A percentile compares a stretch with the other conserved stretches of the same genome.
Evolutionary conservation across 1,284 basidiomycete species (phyloP).

Genomic region (Xerocomus minutiporus): DNA sequence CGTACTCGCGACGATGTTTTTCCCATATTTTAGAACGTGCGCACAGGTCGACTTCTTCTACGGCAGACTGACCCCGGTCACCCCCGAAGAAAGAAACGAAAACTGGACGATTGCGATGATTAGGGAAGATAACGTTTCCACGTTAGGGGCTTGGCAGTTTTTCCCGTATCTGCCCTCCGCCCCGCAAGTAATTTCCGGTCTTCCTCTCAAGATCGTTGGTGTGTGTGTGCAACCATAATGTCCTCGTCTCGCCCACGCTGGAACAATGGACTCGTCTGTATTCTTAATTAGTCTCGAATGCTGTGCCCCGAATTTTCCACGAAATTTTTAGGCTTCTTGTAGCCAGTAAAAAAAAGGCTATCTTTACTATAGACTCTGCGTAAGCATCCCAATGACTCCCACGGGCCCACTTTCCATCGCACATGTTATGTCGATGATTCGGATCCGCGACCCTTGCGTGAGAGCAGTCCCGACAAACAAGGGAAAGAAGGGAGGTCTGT

Average conservation of each 20-base stretch:
- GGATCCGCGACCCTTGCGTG: not conserved
- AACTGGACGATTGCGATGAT: slow-evolving; percentile 14
- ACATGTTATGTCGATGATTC: not conserved
- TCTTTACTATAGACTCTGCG: not conserved
- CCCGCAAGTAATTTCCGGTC: not conserved
- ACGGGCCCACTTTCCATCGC: not conserved
- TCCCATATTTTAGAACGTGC: not conserved
- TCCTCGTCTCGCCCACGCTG: not conserved
- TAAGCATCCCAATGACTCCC: not conserved
- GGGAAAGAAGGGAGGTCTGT: not conserved
- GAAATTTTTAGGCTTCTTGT: slow-evolving; percentile 6
- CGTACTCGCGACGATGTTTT: not conserved
- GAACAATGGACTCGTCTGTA: not conserved
- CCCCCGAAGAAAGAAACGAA: slow-evolving; percentile 23
- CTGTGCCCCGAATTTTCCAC: not conserved
- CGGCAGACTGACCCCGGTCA: slow-evolving; percentile 2
- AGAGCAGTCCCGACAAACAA: not conserved
- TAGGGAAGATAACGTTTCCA: not conserved
- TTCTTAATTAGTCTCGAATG: slow-evolving; percentile 4
- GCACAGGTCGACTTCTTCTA: too few relatives aligned
- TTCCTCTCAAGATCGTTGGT: not conserved
- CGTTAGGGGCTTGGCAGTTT: not conserved
- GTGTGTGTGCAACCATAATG: not conserved
- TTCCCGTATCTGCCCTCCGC: not conserved
- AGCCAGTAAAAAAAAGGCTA: not conserved